Percentiles rank a stretch among this genome's conserved stretches.
These are phyloP conservation scores for Pyrus pyrifolia DNA, from an alignment of 306 rosid genomes.

Conservation along the genomic window DNA sequence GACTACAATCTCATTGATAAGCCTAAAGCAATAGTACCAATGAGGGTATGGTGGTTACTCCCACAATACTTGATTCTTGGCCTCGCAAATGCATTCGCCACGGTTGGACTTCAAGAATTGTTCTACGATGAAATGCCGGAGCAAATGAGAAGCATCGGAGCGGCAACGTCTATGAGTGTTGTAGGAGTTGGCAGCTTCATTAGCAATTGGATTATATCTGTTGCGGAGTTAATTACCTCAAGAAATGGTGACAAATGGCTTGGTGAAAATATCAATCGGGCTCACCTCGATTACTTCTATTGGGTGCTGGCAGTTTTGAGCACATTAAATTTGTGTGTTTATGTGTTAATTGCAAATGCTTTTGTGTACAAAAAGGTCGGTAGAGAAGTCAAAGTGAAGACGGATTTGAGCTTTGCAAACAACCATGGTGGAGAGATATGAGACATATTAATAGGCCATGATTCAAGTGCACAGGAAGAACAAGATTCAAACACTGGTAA, in stretches of 20 bases:
- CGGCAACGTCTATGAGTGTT: constrained; percentile 58
- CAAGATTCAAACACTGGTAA: neutral
- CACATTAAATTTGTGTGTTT: constrained; percentile 38
- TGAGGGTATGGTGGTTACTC: constrained; percentile 68
- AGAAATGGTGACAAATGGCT: constrained; percentile 40
- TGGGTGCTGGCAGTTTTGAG: constrained; percentile 59
- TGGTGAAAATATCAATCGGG: constrained; percentile 47
- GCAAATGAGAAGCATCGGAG: constrained; percentile 59
- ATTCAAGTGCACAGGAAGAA: no score
- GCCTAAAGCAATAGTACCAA: constrained; percentile 44
- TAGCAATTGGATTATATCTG: constrained; percentile 31
- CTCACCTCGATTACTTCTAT: constrained; percentile 57
- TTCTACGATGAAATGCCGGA: constrained; percentile 73
- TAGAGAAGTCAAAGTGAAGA: constrained; percentile 10
- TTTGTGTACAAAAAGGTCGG: constrained; percentile 51
- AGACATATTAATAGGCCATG: neutral
- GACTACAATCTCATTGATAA: constrained; percentile 33
- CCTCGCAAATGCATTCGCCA: constrained; percentile 40
- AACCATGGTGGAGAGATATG: neutral
- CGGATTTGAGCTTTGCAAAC: neutral
- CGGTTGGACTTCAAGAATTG: constrained; percentile 56
- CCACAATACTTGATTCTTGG: constrained; percentile 64
- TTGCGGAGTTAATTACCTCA: constrained; percentile 23
- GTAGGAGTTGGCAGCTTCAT: constrained; percentile 52
- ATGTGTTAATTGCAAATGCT: constrained; percentile 35